phyloP scores from a whole-genome alignment of 768 basidiomycete species.

The Tulasnella calospora region DNA sequence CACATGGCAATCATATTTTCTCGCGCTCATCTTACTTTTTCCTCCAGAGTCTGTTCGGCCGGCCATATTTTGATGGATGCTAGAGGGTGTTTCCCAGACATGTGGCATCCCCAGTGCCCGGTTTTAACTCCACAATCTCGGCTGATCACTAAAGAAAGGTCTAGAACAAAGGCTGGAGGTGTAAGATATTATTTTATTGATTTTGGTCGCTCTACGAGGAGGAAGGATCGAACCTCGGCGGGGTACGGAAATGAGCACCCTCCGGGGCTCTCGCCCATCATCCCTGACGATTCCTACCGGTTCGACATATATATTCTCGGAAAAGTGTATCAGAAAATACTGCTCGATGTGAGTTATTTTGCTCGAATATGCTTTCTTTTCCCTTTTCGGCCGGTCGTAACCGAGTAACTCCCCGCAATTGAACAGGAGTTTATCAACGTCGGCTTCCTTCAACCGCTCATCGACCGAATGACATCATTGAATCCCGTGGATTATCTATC shows the following conservation, averaged over 20 bases:
- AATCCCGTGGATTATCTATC: not conserved
- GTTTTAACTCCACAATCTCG: not conserved
- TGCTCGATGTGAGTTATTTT: too few species aligned
- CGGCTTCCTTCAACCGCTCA: not conserved
- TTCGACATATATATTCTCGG: too few species aligned
- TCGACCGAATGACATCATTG: not conserved
- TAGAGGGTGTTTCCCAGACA: not conserved
- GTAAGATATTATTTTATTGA: not conserved
- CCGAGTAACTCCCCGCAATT: not conserved
- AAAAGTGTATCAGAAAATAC: too few species aligned
- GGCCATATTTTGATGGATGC: not conserved
- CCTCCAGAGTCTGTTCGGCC: not conserved
- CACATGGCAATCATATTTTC: not conserved
- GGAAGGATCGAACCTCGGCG: too few species aligned
- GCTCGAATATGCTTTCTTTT: too few species aligned
- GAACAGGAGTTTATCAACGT: too few species aligned
- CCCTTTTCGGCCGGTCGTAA: too few species aligned
- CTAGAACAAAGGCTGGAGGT: not conserved
- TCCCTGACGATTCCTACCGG: too few species aligned
- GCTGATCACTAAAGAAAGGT: not conserved
- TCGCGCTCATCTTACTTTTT: not conserved
- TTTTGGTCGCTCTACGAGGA: not conserved
- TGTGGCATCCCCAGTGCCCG: not conserved
- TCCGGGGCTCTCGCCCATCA: too few species aligned
- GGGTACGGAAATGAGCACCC: too few species aligned